These are phyloP conservation scores for Beta corolliflora DNA, from an alignment of 179 eudicot genomes.

Conservation along the genomic window DNA sequence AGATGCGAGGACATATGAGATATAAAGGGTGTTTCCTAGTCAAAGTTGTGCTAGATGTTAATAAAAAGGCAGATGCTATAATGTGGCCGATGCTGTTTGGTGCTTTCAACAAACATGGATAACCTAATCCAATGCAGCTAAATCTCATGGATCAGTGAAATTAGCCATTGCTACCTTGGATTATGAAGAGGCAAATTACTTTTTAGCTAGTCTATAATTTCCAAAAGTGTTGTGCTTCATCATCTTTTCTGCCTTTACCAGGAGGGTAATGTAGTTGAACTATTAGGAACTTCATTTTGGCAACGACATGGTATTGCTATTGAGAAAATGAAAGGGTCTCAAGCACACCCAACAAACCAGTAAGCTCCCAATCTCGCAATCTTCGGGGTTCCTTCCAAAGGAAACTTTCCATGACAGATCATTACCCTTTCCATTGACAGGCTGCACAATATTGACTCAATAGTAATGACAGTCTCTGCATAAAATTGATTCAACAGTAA, in stretches of 20 bases:
- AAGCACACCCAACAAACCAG: background rate
- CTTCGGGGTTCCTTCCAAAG: background rate
- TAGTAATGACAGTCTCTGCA: no score
- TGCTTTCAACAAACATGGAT: background rate
- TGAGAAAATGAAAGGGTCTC: background rate
- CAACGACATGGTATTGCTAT: background rate
- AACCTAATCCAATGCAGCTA: background rate
- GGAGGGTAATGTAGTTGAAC: background rate
- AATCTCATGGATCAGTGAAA: background rate
- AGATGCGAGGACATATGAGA: background rate
- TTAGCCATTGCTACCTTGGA: background rate
- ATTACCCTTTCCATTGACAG: no score
- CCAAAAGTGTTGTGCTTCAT: background rate
- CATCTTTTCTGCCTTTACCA: background rate
- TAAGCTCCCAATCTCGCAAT: background rate
- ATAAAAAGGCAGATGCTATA: background rate
- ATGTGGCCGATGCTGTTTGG: background rate
- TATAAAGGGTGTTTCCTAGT: background rate
- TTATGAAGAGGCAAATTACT: background rate
- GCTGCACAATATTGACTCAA: no score
- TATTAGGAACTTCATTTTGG: background rate
- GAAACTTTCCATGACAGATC: background rate
- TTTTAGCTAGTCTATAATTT: background rate
- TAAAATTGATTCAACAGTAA: background rate
- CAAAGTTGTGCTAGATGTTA: background rate